These are phyloP conservation scores for Cyclotella cryptica DNA, from an alignment of 108 stramenopile species.

Conservation along the genomic window DNA sequence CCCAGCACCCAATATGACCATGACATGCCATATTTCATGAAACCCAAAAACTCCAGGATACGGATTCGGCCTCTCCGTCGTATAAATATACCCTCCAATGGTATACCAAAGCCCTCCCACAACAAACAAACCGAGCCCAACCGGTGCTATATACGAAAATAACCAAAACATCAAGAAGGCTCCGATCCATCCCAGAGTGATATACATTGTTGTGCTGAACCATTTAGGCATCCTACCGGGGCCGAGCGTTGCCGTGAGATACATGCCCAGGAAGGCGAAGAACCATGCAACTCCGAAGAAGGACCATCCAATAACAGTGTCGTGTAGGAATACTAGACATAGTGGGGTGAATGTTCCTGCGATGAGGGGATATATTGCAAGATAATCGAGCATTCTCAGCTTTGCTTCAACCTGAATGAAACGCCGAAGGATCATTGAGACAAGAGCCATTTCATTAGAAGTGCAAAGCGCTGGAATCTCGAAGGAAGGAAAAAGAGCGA, in stretches of 20 bases:
- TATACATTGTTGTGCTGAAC: constrained; percentile 81
- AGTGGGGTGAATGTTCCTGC: constrained; percentile 88
- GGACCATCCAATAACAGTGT: constrained; percentile 77
- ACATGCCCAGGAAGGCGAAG: constrained; percentile 67
- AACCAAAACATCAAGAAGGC: constrained; percentile 69
- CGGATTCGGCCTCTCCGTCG: constrained; percentile 67
- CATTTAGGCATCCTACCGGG: constrained; percentile 73
- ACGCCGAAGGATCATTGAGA: no score
- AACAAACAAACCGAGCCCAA: constrained; percentile 61
- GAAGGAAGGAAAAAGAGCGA: background rate
- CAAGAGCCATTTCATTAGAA: no score
- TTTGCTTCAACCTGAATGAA: constrained; percentile 53
- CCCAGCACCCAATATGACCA: constrained; percentile 69
- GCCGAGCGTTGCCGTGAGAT: constrained; percentile 51
- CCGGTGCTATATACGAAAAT: constrained; percentile 43
- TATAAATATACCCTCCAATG: constrained; percentile 70
- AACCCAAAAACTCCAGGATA: constrained; percentile 81
- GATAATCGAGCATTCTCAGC: constrained; percentile 76
- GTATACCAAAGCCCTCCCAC: constrained; percentile 71
- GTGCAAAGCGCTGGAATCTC: no score
- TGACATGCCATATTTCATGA: constrained; percentile 85
- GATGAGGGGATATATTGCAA: constrained; percentile 85
- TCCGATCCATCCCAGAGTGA: constrained; percentile 86
- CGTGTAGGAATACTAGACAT: constrained; percentile 70
- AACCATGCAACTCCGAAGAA: constrained; percentile 78